Conservation (phyloP, 805 yeast genomes). For the Starmerella lactis-condensi region DNA sequence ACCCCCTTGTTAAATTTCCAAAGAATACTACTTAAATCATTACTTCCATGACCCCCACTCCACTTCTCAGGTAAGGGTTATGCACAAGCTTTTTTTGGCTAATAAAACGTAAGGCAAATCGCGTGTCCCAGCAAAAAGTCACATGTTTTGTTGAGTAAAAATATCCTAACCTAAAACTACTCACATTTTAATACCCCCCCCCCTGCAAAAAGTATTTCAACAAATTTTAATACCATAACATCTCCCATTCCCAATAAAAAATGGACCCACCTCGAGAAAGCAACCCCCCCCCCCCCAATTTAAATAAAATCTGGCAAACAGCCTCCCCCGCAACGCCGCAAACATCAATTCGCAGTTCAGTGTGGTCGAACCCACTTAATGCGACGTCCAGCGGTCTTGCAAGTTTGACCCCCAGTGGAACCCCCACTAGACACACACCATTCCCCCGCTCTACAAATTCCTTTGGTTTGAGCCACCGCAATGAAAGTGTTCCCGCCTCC, state of each 20-base stretch:
- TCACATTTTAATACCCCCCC: no score
- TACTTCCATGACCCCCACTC: no score
- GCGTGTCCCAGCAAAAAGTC: no score
- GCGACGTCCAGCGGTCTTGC: background rate
- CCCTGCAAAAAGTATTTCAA: background rate
- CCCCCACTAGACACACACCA: background rate
- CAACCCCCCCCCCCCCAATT: conserved; percentile 1
- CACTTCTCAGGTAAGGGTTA: no score
- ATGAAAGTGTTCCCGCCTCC: conserved; percentile 2
- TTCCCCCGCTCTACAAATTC: background rate
- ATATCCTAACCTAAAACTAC: background rate
- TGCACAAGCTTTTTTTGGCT: no score
- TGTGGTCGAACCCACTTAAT: background rate
- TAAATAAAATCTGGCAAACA: conserved; percentile 8
- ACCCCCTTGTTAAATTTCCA: no score
- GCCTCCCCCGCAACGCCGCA: conserved; percentile 12
- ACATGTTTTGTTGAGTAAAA: background rate
- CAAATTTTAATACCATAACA: background rate
- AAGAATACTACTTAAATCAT: no score
- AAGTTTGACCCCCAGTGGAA: background rate
- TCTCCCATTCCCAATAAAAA: no score
- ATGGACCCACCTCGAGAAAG: no score
- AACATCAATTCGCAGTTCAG: conserved; percentile 2
- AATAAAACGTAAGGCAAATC: no score
- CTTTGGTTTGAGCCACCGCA: background rate